Percentiles rank a stretch among this genome's conserved stretches.
Conservation (phyloP, 139 green algal genomes). For the Chlamydomonas sphaeroides region DNA sequence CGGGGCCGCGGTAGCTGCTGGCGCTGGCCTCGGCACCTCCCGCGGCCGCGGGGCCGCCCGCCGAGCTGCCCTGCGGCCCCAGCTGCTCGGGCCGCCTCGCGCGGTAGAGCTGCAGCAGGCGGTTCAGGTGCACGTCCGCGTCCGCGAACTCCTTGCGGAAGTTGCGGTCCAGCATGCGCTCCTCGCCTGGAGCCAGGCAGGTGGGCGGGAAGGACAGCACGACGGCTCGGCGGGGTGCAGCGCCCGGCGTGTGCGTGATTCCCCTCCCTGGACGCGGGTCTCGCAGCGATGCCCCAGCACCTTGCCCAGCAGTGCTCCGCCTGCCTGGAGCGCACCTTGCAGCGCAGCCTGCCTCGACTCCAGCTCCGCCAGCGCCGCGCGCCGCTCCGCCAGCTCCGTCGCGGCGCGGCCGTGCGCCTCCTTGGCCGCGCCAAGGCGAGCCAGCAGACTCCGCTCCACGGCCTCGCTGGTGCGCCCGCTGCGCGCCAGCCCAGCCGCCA, state of each 20-base stretch:
- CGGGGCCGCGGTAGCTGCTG: background rate
- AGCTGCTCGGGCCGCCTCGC: conserved; percentile 24
- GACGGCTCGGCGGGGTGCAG: too few species aligned
- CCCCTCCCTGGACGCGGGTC: too few species aligned
- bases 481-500: conserved; percentile 25
- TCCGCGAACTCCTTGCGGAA: conserved; percentile 62
- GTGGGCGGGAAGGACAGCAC: too few species aligned
- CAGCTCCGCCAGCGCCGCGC: conserved; percentile 1
- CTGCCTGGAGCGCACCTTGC: too few species aligned
- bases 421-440: conserved; percentile 23
- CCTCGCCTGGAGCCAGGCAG: too few species aligned
- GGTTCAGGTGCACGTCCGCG: conserved; percentile 29
- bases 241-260: too few species aligned
- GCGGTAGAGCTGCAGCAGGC: conserved; percentile 57
- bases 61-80: background rate
- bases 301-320: too few species aligned
- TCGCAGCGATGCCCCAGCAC: too few species aligned
- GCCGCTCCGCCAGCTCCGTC: conserved; percentile 35
- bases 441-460: background rate
- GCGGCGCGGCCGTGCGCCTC: conserved; percentile 21
- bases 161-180: conserved; percentile 52
- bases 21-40: background rate
- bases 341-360: conserved; percentile 16
- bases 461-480: conserved; percentile 15
- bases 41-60: background rate